Percentiles rank a stretch among this genome's conserved stretches.
Evolutionary conservation across 1,139 yeast species (phyloP).

Genomic region (Candida albicans): DNA sequence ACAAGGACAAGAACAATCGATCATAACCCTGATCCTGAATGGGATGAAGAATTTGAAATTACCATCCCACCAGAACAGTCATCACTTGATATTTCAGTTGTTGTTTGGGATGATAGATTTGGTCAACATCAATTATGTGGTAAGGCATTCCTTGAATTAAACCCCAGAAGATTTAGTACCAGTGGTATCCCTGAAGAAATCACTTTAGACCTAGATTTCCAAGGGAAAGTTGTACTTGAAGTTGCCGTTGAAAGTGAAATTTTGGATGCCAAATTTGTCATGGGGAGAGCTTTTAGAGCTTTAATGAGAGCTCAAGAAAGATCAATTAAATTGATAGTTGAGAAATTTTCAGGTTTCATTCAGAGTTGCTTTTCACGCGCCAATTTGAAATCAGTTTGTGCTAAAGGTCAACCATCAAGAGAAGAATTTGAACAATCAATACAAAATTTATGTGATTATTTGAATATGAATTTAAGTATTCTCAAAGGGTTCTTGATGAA

Average conservation of each 20-base stretch:
- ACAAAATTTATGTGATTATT: conserved; percentile 71
- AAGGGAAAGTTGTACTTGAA: conserved; percentile 63
- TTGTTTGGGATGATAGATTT: conserved; percentile 73
- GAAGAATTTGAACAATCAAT: conserved; percentile 67
- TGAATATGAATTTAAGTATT: conserved; percentile 67
- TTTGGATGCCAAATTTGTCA: conserved; percentile 72
- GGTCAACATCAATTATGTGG: conserved; percentile 71
- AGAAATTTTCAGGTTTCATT: conserved; percentile 51
- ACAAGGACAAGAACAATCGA: conserved; percentile 71
- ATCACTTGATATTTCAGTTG: conserved; percentile 48
- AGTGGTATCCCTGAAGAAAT: conserved; percentile 69
- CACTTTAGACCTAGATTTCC: conserved; percentile 63
- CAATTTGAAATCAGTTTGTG: conserved; percentile 55
- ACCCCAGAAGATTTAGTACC: conserved; percentile 63
- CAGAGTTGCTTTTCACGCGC: conserved; percentile 41
- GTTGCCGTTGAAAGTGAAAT: conserved; percentile 78
- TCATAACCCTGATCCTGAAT: conserved; percentile 68
- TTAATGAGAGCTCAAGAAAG: conserved; percentile 62
- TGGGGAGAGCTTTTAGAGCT: conserved; percentile 74
- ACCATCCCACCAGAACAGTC: conserved; percentile 40
- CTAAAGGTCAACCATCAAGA: conserved; percentile 46
- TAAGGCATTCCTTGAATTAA: conserved; percentile 59
- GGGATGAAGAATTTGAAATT: conserved; percentile 88
- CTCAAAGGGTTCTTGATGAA: conserved; percentile 64
- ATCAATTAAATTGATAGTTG: conserved; percentile 65